Conservation (phyloP, 805 yeast species). For the Lachancea sp. region DNA sequence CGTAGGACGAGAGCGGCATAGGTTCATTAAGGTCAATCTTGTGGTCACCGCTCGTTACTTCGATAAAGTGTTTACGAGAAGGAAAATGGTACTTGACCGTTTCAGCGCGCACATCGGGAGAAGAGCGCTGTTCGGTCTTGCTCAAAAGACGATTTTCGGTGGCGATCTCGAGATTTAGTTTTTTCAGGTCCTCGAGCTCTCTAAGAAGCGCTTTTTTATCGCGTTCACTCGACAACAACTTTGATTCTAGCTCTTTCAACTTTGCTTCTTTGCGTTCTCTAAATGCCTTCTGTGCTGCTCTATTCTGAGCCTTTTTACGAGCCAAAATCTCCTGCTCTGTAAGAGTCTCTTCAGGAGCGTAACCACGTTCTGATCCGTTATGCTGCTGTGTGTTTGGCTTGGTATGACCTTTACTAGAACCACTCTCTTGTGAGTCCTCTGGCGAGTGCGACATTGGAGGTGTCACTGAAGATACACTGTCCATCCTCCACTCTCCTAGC, state of each 20-base stretch:
- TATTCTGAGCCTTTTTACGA: conserved; percentile 63
- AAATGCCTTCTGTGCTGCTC: conserved; percentile 86
- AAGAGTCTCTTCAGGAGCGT: neutral
- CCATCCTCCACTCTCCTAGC: neutral
- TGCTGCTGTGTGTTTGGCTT: neutral
- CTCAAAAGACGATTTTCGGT: conserved; percentile 56
- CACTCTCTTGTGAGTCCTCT: neutral
- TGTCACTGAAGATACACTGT: neutral
- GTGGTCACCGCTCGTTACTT: conserved; percentile 14
- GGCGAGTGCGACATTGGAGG: neutral
- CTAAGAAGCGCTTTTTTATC: conserved; percentile 42
- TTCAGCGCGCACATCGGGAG: neutral
- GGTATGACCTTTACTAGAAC: neutral
- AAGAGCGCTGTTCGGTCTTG: neutral
- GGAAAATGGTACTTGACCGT: conserved; percentile 28
- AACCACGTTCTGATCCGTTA: neutral
- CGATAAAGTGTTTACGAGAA: conserved; percentile 22
- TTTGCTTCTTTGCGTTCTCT: conserved; percentile 73
- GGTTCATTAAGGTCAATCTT: conserved; percentile 1
- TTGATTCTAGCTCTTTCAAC: conserved; percentile 58
- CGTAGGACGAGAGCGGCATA: conserved; percentile 10
- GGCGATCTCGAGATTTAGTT: conserved; percentile 49
- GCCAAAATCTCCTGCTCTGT: conserved; percentile 3
- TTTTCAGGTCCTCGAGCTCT: conserved; percentile 46
- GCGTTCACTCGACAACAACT: conserved; percentile 50